These are phyloP conservation scores for Austroboletus eburneus DNA, from an alignment of 768 basidiomycete genomes.

Conservation along the genomic window DNA sequence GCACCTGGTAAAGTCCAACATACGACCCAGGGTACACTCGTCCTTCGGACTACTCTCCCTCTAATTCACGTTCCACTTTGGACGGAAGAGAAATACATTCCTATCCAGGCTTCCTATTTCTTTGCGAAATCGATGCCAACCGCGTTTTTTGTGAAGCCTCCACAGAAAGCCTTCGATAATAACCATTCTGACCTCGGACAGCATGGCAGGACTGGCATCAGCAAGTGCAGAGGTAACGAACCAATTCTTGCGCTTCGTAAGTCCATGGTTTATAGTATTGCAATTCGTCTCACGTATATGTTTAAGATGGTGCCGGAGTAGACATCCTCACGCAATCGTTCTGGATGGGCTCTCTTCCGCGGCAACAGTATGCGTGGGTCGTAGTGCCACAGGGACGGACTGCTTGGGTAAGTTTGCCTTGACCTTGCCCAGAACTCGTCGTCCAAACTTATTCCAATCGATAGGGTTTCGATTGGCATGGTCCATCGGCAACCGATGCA, in stretches of 20 bases:
- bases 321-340: slow-evolving; percentile 53
- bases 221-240: slow-evolving; percentile 28
- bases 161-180: slow-evolving; percentile 33
- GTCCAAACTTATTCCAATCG: background rate
- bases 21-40: background rate
- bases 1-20: background rate
- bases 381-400: slow-evolving; percentile 81
- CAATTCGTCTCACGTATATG: background rate
- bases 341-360: slow-evolving; percentile 62
- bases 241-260: slow-evolving; percentile 64
- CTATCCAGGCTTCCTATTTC: slow-evolving; percentile 58
- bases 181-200: background rate
- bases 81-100: slow-evolving; percentile 31
- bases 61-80: slow-evolving; percentile 44
- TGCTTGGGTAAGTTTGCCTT: slow-evolving; percentile 56
- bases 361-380: slow-evolving; percentile 63
- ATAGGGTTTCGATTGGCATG: slow-evolving; percentile 92
- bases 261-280: slow-evolving; percentile 16
- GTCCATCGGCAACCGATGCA: slow-evolving; percentile 68
- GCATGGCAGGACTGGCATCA: background rate
- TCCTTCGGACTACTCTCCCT: slow-evolving; percentile 38
- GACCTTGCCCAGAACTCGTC: background rate
- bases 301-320: slow-evolving; percentile 79
- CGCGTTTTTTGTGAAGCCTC: slow-evolving; percentile 55
- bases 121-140: slow-evolving; percentile 52